A percentile compares a stretch with the other conserved stretches of the same genome.
Conservation (phyloP, 2,329 filamentous ascomycete genomes). For the Aspergillus cejpii region DNA sequence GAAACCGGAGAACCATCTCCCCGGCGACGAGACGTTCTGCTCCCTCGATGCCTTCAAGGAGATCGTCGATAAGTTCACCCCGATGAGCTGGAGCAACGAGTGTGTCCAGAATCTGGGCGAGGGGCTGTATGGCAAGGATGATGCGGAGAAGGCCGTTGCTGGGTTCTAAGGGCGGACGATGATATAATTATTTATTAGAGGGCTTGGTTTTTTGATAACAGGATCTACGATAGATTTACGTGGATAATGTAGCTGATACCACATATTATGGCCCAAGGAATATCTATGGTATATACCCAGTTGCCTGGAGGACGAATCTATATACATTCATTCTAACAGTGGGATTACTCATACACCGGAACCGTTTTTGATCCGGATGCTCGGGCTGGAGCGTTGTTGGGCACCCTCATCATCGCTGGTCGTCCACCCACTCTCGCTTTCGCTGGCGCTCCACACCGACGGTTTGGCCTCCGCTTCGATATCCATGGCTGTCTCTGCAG, state of each 20-base stretch:
- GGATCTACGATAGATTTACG: too few species aligned
- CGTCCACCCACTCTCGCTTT: slow-evolving; percentile 35
- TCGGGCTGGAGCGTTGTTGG: background rate
- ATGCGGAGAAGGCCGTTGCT: slow-evolving; percentile 32
- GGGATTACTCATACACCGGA: too few species aligned
- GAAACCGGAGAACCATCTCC: slow-evolving; percentile 68
- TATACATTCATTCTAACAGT: too few species aligned
- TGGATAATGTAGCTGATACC: too few species aligned
- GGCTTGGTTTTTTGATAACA: too few species aligned
- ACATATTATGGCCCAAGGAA: too few species aligned
- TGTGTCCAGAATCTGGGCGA: slow-evolving; percentile 54
- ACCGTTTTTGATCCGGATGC: background rate
- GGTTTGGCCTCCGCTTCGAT: slow-evolving; percentile 2
- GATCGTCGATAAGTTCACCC: slow-evolving; percentile 85
- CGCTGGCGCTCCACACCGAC: slow-evolving; percentile 32
- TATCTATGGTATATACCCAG: too few species aligned
- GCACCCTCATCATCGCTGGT: slow-evolving; percentile 18
- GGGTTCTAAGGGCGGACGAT: slow-evolving; percentile 30
- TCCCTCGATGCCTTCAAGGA: slow-evolving; percentile 87
- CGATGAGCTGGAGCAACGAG: slow-evolving; percentile 65
- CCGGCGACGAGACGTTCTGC: slow-evolving; percentile 82
- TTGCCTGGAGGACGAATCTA: too few species aligned
- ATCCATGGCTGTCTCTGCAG: background rate
- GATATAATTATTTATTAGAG: background rate
- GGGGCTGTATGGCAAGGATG: slow-evolving; percentile 45